Conservation (phyloP, 2,329 filamentous ascomycete species). For the Aureobasidium sp. region DNA sequence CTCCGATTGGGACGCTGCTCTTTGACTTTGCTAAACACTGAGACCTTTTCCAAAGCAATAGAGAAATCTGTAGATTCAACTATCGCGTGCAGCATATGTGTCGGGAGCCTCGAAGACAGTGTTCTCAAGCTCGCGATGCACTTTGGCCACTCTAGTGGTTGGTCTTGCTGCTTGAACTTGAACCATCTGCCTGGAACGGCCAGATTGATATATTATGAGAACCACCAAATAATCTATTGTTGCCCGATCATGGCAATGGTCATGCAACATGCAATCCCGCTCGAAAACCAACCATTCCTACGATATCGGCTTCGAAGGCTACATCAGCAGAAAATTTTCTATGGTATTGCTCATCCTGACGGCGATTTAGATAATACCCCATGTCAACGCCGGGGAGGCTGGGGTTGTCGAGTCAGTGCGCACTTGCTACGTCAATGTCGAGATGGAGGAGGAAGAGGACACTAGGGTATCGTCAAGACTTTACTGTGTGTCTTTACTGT, state of each 20-base stretch:
- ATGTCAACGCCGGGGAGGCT: slow-evolving; percentile 9
- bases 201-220: no score
- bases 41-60: no score
- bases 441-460: neutral
- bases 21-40: no score
- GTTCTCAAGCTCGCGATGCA: no score
- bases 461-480: neutral
- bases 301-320: neutral
- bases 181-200: no score
- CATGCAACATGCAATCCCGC: neutral
- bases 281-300: neutral
- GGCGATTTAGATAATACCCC: slow-evolving; percentile 10
- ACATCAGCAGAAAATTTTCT: neutral
- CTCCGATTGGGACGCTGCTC: no score
- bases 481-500: neutral
- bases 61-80: no score
- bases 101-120: no score
- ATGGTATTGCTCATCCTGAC: slow-evolving; percentile 5
- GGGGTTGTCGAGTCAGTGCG: slow-evolving; percentile 2
- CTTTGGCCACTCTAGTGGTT: no score
- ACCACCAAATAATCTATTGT: neutral
- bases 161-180: no score
- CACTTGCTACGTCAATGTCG: neutral
- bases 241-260: neutral
- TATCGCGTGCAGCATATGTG: no score